Base-by-base conservation (phyloP, 371 early-diverging fungal species). In the Umbelopsis sp. region DNA sequence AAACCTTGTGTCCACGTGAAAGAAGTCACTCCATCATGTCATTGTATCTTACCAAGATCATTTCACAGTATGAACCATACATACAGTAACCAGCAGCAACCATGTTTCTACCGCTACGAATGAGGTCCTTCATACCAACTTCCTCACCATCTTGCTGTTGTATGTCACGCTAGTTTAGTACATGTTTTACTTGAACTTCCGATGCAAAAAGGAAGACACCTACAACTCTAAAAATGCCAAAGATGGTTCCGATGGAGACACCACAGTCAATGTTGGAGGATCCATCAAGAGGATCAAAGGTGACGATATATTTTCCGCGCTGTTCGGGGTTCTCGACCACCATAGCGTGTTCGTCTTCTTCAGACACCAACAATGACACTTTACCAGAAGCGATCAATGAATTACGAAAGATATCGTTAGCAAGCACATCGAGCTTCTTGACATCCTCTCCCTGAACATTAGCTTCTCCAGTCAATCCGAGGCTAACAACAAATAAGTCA, bases 381-480 rank as follows among this genome's bases (percentile, higher is more conserved):
- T 94, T 96, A 65, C 96, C 97, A 35, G 94, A 94, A n/a, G 91
- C 90, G 71, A 88, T 87, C 70, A 98, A 86, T 51, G 97, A 86
- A 78, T 98, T 97, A 79, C 96, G 92, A 87, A 98, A 97, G 81
- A 98, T 98, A 71, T 97, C 97, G 81, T 98, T 98, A 63, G 97
- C 93, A 65, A 98, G 87, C 16, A 96, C 92, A 75, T 98, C 99
- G 50, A 98, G 88, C 82, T 98, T 98, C 85, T 98, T 97, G 71
- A 93, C 93, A 63, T 95, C 96, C 79, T 98, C 98, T 64, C 94
- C 94, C 81, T 97, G 97, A 41, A 98, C 92, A 74, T 98, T 98
- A 35, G 88, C 86, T 52, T 87, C 85, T 53, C 89, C 90, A 12
- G 97, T 94, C 44, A 97, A 86, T 64, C 99, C 99, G 50, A 95